These are phyloP conservation scores for Talaromyces trachyspermus DNA, from an alignment of 495 filamentous ascomycete species.

Conservation along the genomic window DNA sequence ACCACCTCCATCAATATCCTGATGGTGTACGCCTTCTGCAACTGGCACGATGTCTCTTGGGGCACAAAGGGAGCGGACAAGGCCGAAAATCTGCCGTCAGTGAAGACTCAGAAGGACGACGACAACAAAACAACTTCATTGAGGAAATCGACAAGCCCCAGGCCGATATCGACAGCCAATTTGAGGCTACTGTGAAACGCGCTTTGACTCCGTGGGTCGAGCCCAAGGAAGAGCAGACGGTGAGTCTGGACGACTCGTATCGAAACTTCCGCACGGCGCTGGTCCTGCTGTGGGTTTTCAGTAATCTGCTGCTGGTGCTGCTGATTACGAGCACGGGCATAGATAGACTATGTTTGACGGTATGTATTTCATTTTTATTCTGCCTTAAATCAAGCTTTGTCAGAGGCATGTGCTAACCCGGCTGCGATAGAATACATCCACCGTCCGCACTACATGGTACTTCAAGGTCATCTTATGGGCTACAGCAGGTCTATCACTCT, in stretches of 20 bases:
- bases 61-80: slow-evolving; percentile 99
- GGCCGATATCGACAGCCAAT: slow-evolving; percentile 96
- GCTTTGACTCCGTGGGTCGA: slow-evolving; percentile 72
- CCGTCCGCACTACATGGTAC: slow-evolving; percentile 61
- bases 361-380: slow-evolving; percentile 42
- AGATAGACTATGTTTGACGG: slow-evolving; percentile 72
- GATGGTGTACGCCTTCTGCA: slow-evolving; percentile 97
- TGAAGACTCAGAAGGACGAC: slow-evolving; percentile 69
- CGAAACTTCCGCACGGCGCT: slow-evolving; percentile 95
- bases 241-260: slow-evolving; percentile 92
- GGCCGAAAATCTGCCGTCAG: slow-evolving; percentile 86
- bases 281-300: slow-evolving; percentile 88
- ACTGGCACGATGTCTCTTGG: slow-evolving; percentile 99
- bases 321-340: slow-evolving; percentile 82
- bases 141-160: slow-evolving; percentile 95
- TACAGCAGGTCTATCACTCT: slow-evolving; percentile 63
- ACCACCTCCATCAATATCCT: slow-evolving; percentile 99
- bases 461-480: slow-evolving; percentile 76
- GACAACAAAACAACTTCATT: slow-evolving; percentile 75
- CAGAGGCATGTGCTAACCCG: slow-evolving; percentile 5
- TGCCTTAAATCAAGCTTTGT: not conserved
- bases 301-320: slow-evolving; percentile 79
- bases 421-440: slow-evolving; percentile 32
- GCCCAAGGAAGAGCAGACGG: slow-evolving; percentile 64
- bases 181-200: slow-evolving; percentile 91